Evolutionary conservation across 345 rosid species (phyloP).

Genomic region (Aquilaria malaccensis): DNA sequence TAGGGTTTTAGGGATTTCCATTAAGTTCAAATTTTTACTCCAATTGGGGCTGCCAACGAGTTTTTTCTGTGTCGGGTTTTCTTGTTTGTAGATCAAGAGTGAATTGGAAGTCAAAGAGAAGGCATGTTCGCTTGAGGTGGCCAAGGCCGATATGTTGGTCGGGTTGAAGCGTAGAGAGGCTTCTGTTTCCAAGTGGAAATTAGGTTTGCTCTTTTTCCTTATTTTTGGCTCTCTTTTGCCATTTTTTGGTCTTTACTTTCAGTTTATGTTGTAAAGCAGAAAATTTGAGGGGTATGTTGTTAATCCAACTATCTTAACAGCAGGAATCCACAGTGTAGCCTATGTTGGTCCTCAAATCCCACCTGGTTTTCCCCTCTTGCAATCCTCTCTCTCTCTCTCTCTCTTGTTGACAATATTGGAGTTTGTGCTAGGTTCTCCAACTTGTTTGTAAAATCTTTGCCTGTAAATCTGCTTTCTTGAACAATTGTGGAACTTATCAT

Average conservation of each 20-base stretch:
- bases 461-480: too few relatives aligned
- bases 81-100: slow-evolving; percentile 33
- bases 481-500: too few relatives aligned
- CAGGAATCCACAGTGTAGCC: too few relatives aligned
- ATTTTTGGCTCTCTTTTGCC: neutral
- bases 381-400: too few relatives aligned
- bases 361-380: too few relatives aligned
- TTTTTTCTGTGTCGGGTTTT: neutral
- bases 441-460: too few relatives aligned
- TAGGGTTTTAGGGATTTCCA: slow-evolving; percentile 25
- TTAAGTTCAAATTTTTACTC: slow-evolving; percentile 4
- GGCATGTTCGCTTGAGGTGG: slow-evolving; percentile 33
- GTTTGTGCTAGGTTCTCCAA: too few relatives aligned
- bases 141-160: slow-evolving; percentile 45
- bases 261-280: too few relatives aligned
- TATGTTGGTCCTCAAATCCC: too few relatives aligned
- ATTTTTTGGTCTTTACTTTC: neutral
- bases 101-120: slow-evolving; percentile 35
- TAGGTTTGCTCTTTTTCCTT: slow-evolving; percentile 31
- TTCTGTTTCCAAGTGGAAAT: slow-evolving; percentile 39
- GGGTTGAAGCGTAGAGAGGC: slow-evolving; percentile 53
- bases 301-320: too few relatives aligned
- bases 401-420: too few relatives aligned
- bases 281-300: too few relatives aligned
- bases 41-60: neutral